phyloP scores from a whole-genome alignment of 768 basidiomycete genomes.

The Lentinula raphanica region DNA sequence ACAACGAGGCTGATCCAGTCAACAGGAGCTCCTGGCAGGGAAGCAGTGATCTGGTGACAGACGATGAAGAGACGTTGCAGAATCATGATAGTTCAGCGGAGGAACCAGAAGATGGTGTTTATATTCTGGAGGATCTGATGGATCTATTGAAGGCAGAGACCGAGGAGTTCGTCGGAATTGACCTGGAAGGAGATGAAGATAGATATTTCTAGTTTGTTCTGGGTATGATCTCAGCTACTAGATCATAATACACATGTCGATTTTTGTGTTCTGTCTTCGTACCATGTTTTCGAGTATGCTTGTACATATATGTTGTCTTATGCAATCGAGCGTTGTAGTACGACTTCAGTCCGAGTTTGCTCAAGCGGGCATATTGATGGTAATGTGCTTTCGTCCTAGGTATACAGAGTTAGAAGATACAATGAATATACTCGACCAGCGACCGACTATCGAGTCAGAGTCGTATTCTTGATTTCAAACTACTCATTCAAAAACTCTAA shows the following conservation, averaged over 20 bases:
- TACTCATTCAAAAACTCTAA: constrained; percentile 1
- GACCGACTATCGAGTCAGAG: not conserved
- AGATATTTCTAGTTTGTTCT: not conserved
- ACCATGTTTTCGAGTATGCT: too few relatives aligned
- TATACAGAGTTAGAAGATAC: not conserved
- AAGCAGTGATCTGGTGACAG: not conserved
- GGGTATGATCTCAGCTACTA: too few relatives aligned
- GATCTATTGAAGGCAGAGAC: not conserved
- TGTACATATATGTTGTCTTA: too few relatives aligned
- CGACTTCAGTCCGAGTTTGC: too few relatives aligned
- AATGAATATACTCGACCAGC: not conserved
- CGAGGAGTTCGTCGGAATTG: not conserved
- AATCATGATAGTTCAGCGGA: not conserved
- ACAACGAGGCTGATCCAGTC: not conserved
- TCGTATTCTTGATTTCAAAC: not conserved
- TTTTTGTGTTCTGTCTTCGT: too few relatives aligned
- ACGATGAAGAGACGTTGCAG: not conserved
- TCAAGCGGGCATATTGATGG: too few relatives aligned
- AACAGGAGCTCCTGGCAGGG: not conserved
- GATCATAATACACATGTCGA: too few relatives aligned
- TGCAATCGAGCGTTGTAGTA: too few relatives aligned
- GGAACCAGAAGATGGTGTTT: not conserved
- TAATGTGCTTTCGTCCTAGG: not conserved
- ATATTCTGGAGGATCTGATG: not conserved
- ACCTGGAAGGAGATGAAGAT: not conserved